phyloP scores from a whole-genome alignment of 2,329 filamentous ascomycete genomes.

The Colletotrichum destructivum region DNA sequence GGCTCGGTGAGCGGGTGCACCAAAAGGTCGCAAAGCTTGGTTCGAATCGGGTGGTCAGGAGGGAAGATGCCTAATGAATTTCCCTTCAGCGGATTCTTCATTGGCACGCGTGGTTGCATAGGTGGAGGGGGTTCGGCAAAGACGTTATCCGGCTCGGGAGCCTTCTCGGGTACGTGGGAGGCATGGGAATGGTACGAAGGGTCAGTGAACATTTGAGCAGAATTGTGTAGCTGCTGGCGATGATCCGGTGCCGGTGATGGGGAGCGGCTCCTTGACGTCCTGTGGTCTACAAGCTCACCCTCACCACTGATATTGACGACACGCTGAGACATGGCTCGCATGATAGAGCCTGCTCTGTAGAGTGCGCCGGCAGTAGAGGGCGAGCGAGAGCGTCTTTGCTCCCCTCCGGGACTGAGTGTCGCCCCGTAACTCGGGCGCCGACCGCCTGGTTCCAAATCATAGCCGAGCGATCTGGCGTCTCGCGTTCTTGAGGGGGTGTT shows the following conservation, averaged over 20 bases:
- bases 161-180: slow-evolving; percentile 64
- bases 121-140: slow-evolving; percentile 51
- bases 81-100: slow-evolving; percentile 86
- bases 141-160: slow-evolving; percentile 50
- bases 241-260: slow-evolving; percentile 69
- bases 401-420: slow-evolving; percentile 67
- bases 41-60: slow-evolving; percentile 81
- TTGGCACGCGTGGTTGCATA: slow-evolving; percentile 52
- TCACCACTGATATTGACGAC: slow-evolving; percentile 98
- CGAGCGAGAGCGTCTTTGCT: slow-evolving; percentile 70
- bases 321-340: slow-evolving; percentile 93
- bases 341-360: slow-evolving; percentile 80
- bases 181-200: slow-evolving; percentile 68
- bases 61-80: slow-evolving; percentile 89
- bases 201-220: slow-evolving; percentile 56
- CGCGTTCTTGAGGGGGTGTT: slow-evolving; percentile 67
- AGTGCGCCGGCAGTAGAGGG: slow-evolving; percentile 76
- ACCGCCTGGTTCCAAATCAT: slow-evolving; percentile 71
- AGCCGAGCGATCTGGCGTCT: slow-evolving; percentile 68
- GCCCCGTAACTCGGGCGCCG: slow-evolving; percentile 71
- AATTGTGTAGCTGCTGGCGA: slow-evolving; percentile 58
- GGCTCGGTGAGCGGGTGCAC: slow-evolving; percentile 92
- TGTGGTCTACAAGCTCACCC: slow-evolving; percentile 84
- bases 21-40: slow-evolving; percentile 84
- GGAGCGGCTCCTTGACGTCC: slow-evolving; percentile 73